Base-by-base conservation (phyloP, 2,329 filamentous ascomycete genomes). In the Cytospora piceae region DNA sequence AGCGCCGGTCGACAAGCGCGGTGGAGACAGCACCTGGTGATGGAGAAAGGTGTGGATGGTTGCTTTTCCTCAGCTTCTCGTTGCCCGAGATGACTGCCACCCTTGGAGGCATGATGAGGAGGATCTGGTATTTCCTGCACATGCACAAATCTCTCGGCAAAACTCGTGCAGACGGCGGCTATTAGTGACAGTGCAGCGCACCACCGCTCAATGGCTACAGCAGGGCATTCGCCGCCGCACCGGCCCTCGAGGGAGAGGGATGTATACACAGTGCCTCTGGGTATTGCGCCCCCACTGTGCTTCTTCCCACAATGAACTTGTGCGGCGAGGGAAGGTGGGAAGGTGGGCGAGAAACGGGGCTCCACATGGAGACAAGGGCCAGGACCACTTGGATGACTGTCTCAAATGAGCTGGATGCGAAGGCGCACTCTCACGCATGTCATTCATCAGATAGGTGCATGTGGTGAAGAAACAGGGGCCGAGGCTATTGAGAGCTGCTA, bases 361-460 rank as follows among this genome's bases (percentile, higher is more conserved):
- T 61, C 61, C 65, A 67, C 67, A 61, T 53, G 54, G 60, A 52
- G 64, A 66, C 63, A 67, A 61, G 64, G 64, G 64, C 64, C 37
- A 37, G 60, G 37, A 51, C 58, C 64, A 63, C 64, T 66, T 57
- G 64, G 67, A 39, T 63, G 63, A 34, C 64, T 27, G 67, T 62
- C 58, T 53, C 64, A 63, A 69, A 68, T 67, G 65, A 64, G 64
- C 58, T 56, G 56, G 63, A 51, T 66, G 60, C 64, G 58, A 64
- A 63, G 62, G 60, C 65, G 68, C 59, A 63, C 61, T 61, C 69
- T 69, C 67, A 51, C 62, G 68, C 63, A 64, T 64, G 56, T 61
- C 63, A 64, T 46, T 57, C 61, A 66, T 60, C 64, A 67, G 54
- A 58, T 58, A 62, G 63, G 58, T 67, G 67, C 67, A 64, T 65